Base-by-base conservation (phyloP, 164 flowering plant genomes). In the Tetrastigma voinierianum region DNA sequence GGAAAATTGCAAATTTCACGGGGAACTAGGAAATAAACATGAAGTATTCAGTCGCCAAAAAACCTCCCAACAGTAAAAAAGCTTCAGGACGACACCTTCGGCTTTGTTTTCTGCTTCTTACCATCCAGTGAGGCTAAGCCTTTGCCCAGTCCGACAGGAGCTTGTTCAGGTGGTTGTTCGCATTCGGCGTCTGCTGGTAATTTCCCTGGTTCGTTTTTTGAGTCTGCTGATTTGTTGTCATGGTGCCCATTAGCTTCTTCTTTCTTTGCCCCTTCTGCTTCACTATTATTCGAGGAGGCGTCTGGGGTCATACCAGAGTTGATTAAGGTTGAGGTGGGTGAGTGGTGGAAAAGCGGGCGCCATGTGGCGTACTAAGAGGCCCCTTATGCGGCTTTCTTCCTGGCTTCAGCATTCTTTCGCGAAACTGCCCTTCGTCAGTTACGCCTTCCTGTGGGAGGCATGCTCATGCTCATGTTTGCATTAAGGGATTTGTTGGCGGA, bases 381-480 rank as follows among this genome's bases (percentile, higher is more conserved):
- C 97, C 75, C 78, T 83, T 1, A 93, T 14, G 91, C 91, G n/a
- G 97, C 96, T 71, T 90, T 95, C 78, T 90, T 92, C 67, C 91
- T 76, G 12, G 70, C 90, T 62, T 87, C 97, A 48, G 91, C 97
- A n/a, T n/a, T 14, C 89, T 89, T 20, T 94, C 94, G 57, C 96
- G 91, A 15, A n/a, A 92, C 93, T 57, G 91, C 94, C 64, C 98
- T 79, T 93, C 98, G 70, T 93, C 98, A 23, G 86, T 77, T 18
- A n/a, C 95, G 96, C 61, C 96, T 79, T 6, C 97, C 97, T 47
- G 97, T 88, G 48, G 96, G 86, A 57, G n/a, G n/a, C n/a, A n/a
- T n/a, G n/a, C n/a, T n/a, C n/a, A n/a, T n/a, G n/a, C n/a, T n/a
- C n/a, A n/a, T n/a, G n/a, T n/a, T n/a, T 25, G 90, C 80, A 78